These are phyloP conservation scores for Mucor ambiguus DNA, from an alignment of 371 early-diverging fungal species.

Conservation along the genomic window DNA sequence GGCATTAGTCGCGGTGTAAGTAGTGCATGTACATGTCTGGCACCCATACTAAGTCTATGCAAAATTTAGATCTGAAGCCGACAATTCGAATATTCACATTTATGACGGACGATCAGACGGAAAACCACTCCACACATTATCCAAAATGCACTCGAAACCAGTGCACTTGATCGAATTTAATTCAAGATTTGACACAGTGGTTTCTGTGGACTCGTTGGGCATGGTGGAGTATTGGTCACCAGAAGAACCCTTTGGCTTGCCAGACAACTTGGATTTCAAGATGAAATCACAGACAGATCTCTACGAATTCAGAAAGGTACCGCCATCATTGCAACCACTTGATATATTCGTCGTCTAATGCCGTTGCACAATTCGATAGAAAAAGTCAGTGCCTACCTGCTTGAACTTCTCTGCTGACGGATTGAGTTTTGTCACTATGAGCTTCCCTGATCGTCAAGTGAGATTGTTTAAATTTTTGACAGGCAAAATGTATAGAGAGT, in stretches of 20 bases:
- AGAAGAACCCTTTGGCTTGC: constrained; percentile 66
- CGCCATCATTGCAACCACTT: background rate
- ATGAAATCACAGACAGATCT: constrained; percentile 93
- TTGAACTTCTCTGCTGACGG: constrained; percentile 85
- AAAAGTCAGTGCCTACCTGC: constrained; percentile 74
- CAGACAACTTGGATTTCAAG: constrained; percentile 68
- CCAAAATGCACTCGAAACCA: constrained; percentile 74
- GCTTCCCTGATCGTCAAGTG: constrained; percentile 82
- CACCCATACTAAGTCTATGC: background rate
- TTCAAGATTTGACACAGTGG: constrained; percentile 70
- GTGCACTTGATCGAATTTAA: constrained; percentile 85
- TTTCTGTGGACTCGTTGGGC: constrained; percentile 85
- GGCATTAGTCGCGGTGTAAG: constrained; percentile 78
- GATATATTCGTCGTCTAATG: background rate
- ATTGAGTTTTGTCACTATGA: constrained; percentile 85
- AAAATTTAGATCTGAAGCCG: constrained; percentile 70
- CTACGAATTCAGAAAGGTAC: constrained; percentile 91
- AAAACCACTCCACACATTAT: constrained; percentile 63
- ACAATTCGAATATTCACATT: constrained; percentile 70
- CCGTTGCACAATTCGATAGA: constrained; percentile 6
- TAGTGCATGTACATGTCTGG: background rate
- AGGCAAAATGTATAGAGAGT: constrained; percentile 88
- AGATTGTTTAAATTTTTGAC: constrained; percentile 84
- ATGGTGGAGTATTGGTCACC: constrained; percentile 94
- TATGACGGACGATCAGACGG: constrained; percentile 81